These are phyloP conservation scores for Arthrinium phaeospermum DNA, from an alignment of 2,329 filamentous ascomycete genomes.

Conservation along the genomic window DNA sequence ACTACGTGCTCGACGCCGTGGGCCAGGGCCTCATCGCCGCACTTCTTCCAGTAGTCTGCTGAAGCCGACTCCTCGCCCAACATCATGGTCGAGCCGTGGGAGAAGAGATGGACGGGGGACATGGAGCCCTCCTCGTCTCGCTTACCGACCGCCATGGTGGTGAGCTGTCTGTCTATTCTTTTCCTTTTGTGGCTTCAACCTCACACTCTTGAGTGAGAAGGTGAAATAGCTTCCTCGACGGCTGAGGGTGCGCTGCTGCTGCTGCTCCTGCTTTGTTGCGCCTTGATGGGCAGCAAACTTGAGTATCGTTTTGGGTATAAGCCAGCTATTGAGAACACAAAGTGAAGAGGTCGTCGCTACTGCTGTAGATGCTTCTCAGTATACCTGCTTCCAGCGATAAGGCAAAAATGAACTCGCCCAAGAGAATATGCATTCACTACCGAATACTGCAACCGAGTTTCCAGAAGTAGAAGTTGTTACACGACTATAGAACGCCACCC, in stretches of 20 bases:
- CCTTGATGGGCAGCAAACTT: not conserved
- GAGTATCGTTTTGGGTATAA: not conserved
- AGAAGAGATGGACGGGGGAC: constrained; percentile 70
- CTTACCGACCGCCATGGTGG: constrained; percentile 26
- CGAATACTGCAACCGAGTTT: not conserved
- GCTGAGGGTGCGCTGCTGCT: not conserved
- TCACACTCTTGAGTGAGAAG: not conserved
- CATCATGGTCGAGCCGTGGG: constrained; percentile 77
- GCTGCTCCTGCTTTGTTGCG: not conserved
- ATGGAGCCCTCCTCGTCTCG: constrained; percentile 26
- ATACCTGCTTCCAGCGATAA: not conserved
- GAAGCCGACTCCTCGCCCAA: constrained; percentile 67
- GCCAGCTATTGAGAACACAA: not conserved
- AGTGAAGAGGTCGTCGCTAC: not conserved
- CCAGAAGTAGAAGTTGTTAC: not conserved
- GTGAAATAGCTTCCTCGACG: not conserved
- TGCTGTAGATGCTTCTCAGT: not conserved
- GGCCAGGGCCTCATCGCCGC: constrained; percentile 66
- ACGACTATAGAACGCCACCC: not conserved
- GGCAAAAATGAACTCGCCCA: not conserved
- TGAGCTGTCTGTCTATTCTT: not conserved
- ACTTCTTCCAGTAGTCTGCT: constrained; percentile 69
- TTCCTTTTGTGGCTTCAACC: not conserved
- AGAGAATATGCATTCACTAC: not conserved
- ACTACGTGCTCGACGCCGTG: constrained; percentile 66